A percentile compares a stretch with the other conserved stretches of the same genome.
These are phyloP conservation scores for Mikania micrantha DNA, from an alignment of 129 eudicot species.

Conservation along the genomic window DNA sequence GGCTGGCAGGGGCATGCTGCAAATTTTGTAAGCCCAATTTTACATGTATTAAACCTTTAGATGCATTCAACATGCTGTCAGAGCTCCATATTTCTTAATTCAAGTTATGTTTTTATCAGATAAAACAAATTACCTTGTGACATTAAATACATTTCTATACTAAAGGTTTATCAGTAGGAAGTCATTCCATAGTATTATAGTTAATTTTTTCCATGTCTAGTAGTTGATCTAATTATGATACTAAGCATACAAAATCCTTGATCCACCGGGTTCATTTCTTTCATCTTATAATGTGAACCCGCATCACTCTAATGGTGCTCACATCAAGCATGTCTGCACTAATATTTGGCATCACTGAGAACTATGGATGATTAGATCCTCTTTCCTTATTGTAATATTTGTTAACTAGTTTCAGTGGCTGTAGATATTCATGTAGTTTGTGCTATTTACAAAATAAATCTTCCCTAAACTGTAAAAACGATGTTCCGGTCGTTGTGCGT, in stretches of 20 bases:
- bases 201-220: background rate
- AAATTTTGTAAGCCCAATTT: slow-evolving; percentile 68
- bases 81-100: slow-evolving; percentile 2
- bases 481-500: background rate
- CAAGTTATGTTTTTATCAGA: background rate
- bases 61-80: slow-evolving; percentile 3
- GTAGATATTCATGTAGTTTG: slow-evolving; percentile 3
- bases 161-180: background rate
- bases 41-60: slow-evolving; percentile 11
- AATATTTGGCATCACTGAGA: background rate
- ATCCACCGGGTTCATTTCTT: slow-evolving; percentile 6
- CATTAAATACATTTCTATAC: background rate
- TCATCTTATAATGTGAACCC: background rate
- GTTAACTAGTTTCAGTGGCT: background rate
- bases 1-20: slow-evolving; percentile 99
- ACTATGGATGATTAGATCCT: background rate
- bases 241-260: background rate
- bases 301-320: slow-evolving; percentile 4
- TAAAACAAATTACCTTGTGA: background rate
- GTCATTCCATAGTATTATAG: background rate
- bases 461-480: background rate
- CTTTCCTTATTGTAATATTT: background rate
- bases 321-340: background rate
- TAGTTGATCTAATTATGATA: background rate
- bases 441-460: slow-evolving; percentile 1